Base-by-base conservation (phyloP, 106 monocot genomes). In the Acorus gramineus region DNA sequence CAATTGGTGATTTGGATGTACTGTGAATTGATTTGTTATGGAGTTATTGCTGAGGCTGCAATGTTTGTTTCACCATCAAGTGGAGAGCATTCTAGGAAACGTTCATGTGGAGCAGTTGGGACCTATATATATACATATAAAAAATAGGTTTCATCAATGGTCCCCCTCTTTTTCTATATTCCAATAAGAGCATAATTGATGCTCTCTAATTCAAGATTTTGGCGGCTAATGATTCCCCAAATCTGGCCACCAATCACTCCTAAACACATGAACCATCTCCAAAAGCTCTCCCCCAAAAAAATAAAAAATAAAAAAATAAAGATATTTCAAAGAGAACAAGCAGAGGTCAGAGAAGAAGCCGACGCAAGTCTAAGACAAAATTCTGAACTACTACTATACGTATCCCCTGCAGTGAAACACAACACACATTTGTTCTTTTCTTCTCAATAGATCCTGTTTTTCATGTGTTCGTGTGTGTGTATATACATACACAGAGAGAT, bases 181-280 rank as follows among this genome's bases (percentile, higher is more conserved):
- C 28, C 28, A 28, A 28, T 28, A 28, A 28, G 28, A 28, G 28
- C 28, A 0, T 28, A 28, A 28, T 28, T 28, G 28, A 28, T 28
- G 28, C 28, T 28, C 28, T 28, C 28, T 28, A 28, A 28, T 28
- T 28, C 28, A 10, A 57, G 10, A 50, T 66, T 68, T 66, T 64
- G 65, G 76, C 53, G 69, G 59, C 73, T 69, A 81, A 52, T 5
- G 69, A 64, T 65, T 53, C 69, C 77, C 56, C n/a, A 77, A 81
- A 81, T 81, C 73, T 73, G 65, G 77, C 73, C 81, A 61, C 69
- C 73, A 65, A 77, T 81, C 77, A 72, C 77, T 81, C 81, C 55
- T 57, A 3, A 61, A 11, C 3, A 46, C 45, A 61, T 65, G 69
- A 65, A 77, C 77, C 77, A 72, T 73, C 77, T 77, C 55, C 56